phyloP scores from a whole-genome alignment of 1,284 basidiomycete genomes.

The Rhizoctonia solani region DNA sequence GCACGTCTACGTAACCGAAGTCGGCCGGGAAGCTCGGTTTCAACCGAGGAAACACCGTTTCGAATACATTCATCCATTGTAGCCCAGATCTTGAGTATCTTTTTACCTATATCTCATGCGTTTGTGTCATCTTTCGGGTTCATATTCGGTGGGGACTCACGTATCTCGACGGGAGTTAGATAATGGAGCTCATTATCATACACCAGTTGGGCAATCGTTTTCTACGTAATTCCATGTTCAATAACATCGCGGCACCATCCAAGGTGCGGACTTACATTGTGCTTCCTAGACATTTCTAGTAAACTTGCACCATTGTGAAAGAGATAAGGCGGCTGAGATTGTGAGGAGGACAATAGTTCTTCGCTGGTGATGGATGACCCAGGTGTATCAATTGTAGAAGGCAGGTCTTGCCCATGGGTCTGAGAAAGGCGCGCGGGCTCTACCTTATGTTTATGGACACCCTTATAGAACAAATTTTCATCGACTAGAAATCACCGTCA shows the following conservation, averaged over 20 bases:
- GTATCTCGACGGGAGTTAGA: constrained; percentile 74
- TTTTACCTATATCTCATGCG: constrained; percentile 24
- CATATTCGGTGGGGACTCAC: constrained; percentile 45
- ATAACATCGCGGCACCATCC: constrained; percentile 19
- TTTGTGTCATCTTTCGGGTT: constrained; percentile 16
- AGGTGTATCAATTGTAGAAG: constrained; percentile 1
- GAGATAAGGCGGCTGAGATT: constrained; percentile 73
- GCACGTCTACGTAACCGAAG: constrained; percentile 79
- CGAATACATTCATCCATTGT: constrained; percentile 96
- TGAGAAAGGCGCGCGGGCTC: constrained; percentile 79
- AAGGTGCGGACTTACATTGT: constrained; percentile 66
- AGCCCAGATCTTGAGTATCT: constrained; percentile 81
- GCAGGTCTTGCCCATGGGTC: constrained; percentile 31
- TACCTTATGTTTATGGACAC: constrained; percentile 84
- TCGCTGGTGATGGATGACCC: constrained; percentile 38
- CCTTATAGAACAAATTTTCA: constrained; percentile 95
- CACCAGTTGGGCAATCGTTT: constrained; percentile 93
- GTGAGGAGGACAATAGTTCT: constrained; percentile 6
- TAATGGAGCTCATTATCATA: constrained; percentile 91
- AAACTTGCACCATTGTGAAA: constrained; percentile 82
- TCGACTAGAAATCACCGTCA: constrained; percentile 57
- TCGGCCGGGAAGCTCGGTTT: constrained; percentile 82
- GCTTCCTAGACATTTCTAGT: constrained; percentile 74
- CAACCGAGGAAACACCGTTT: constrained; percentile 78
- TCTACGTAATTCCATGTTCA: constrained; percentile 50